phyloP scores from a whole-genome alignment of 176 grass and related monocot genomes.

The Puccinellia tenuiflora region DNA sequence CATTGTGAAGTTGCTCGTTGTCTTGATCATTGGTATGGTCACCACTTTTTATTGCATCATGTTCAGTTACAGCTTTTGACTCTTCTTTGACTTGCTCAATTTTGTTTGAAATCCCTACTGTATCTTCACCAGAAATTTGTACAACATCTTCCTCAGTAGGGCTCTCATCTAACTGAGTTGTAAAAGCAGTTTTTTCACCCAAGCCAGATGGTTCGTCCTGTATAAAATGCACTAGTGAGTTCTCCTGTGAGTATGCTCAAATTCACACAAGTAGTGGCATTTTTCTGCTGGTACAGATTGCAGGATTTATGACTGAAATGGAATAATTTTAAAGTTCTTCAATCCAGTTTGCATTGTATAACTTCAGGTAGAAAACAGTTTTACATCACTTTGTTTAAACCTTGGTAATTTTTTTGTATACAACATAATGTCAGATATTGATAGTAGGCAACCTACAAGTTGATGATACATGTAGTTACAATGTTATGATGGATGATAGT shows the following conservation, averaged over 20 bases:
- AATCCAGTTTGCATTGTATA: conserved; percentile 11
- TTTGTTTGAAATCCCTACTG: conserved; percentile 13
- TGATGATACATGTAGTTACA: not conserved
- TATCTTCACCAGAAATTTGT: conserved; percentile 15
- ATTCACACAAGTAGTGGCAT: not conserved
- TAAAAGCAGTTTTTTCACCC: conserved; percentile 13
- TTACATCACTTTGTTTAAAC: conserved; percentile 6
- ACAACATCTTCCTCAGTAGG: conserved; percentile 2
- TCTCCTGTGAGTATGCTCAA: not conserved
- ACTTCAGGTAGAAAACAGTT: not conserved
- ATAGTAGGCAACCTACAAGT: not conserved
- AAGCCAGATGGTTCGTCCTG: conserved; percentile 30
- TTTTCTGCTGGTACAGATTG: not conserved
- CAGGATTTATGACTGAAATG: not conserved
- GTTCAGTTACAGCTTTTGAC: conserved; percentile 12
- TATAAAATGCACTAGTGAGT: conserved; percentile 19
- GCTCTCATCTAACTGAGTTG: not conserved
- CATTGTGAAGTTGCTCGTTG: conserved; percentile 12
- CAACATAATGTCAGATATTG: not conserved
- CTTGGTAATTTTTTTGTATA: conserved; percentile 9
- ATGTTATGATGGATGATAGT: not conserved
- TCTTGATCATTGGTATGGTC: conserved; percentile 19
- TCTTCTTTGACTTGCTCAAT: conserved; percentile 26
- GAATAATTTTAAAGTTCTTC: not conserved
- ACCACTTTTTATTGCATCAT: conserved; percentile 4